Evolutionary conservation across 495 filamentous ascomycete genomes (phyloP), one percentile per base, ranked within the genome.

Genomic region (Lophiotrema nucula): DNA sequence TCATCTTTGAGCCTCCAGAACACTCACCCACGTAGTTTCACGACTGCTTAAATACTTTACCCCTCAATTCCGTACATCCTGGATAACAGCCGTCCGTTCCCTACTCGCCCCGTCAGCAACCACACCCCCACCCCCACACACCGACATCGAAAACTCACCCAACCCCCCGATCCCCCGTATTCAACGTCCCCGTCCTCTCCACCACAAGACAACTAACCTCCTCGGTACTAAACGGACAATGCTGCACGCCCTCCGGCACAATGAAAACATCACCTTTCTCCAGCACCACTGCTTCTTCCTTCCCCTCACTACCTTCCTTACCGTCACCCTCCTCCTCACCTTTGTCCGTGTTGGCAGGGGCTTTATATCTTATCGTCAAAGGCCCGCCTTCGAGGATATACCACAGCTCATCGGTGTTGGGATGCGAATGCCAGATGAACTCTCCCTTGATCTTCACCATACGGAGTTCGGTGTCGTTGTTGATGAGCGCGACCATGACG

Each of bases 351-450:
- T 39, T n/a, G n/a, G n/a, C n/a, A n/a, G n/a, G n/a, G n/a, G n/a
- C n/a, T n/a, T n/a, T n/a, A n/a, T n/a, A n/a, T n/a, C n/a, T n/a
- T n/a, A n/a, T n/a, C n/a, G n/a, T 62, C 4, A 71, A 58, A 16
- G 48, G 56, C 23, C 62, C 73, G 45, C 45, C 60, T 13, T 56
- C 53, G 22, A 69, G 42, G 31, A 70, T 25, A 37, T 69, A 70
- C 56, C 74, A 76, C n/a, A 73, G 47, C 47, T 76, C 73, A 42
- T 76, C 72, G 23, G 71, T 71, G 25, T 72, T 62, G 4, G 65
- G 63, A 48, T 76, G 73, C 0, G 68, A 47, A 61, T 76, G 73
- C 67, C 64, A 72, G 27, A 73, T 60, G 52, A 76, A 73, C 5
- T 59, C 58, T 41, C 72, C 73, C 1, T 68, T 43, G 16, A 72